phyloP scores from a whole-genome alignment of 139 green algal species.

The Picochlorum costavermella region DNA sequence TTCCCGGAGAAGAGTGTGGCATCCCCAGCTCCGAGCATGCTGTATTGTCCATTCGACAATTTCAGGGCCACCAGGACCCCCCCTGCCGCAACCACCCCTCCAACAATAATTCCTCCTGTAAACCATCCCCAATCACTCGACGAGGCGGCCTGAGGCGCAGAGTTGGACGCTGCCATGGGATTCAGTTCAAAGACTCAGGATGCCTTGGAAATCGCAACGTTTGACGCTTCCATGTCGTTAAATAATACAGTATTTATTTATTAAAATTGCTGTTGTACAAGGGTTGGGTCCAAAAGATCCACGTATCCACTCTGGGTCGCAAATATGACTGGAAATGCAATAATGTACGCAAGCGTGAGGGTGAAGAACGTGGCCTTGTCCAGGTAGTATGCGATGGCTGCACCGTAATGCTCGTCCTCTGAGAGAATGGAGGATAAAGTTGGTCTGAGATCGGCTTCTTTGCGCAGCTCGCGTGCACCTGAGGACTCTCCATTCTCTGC shows the following conservation, averaged over 20 bases:
- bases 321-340: neutral
- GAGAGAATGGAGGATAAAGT: neutral
- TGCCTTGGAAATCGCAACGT: too few species aligned
- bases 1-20: neutral
- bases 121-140: slow-evolving; percentile 7
- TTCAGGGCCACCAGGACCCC: slow-evolving; percentile 32
- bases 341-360: neutral
- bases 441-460: neutral
- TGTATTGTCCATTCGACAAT: neutral
- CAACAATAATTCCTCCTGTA: slow-evolving; percentile 33
- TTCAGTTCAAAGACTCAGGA: too few species aligned
- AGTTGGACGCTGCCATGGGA: neutral
- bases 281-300: too few species aligned
- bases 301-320: neutral
- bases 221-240: too few species aligned
- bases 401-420: neutral
- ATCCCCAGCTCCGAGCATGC: neutral
- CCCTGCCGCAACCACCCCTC: slow-evolving; percentile 31
- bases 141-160: neutral
- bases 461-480: neutral
- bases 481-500: neutral
- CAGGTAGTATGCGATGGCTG: neutral
- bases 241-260: too few species aligned
- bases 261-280: too few species aligned
- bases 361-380: neutral